Conservation (phyloP, 2,329 filamentous ascomycete genomes). For the Hypocreales sp. region DNA sequence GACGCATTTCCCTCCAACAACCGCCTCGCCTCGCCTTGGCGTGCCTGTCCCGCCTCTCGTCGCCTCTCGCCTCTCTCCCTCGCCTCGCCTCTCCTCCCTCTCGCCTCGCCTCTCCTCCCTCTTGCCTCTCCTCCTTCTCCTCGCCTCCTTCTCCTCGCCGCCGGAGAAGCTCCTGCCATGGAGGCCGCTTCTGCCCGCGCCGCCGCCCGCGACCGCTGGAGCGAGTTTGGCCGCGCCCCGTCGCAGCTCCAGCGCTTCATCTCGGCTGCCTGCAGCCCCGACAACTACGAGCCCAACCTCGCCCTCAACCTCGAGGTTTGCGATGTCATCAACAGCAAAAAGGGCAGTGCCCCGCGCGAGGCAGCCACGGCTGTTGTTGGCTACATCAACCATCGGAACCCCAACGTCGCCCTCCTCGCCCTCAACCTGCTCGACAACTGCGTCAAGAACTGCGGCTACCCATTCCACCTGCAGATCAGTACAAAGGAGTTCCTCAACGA, state of each 20-base stretch:
- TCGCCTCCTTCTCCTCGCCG: neutral
- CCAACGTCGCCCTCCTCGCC: constrained; percentile 83
- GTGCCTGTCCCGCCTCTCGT: no score
- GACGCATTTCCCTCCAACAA: no score
- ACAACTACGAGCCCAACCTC: constrained; percentile 96
- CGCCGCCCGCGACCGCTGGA: constrained; percentile 88
- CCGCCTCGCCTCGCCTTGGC: no score
- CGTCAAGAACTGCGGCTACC: constrained; percentile 99
- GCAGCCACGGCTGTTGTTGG: constrained; percentile 85
- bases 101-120: neutral
- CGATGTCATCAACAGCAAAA: constrained; percentile 94
- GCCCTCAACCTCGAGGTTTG: constrained; percentile 92
- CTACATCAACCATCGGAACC: constrained; percentile 93
- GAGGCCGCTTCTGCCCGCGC: constrained; percentile 93
- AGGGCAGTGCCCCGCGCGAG: constrained; percentile 88
- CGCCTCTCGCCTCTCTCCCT: no score
- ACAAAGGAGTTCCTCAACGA: constrained; percentile 99
- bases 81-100: no score
- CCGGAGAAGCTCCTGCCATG: no score
- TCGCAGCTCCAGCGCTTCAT: constrained; percentile 92
- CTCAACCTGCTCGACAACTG: constrained; percentile 92
- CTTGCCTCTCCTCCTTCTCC: neutral
- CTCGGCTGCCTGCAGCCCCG: constrained; percentile 86
- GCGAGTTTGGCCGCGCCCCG: constrained; percentile 60
- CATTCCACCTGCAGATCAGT: constrained; percentile 95